phyloP scores from a whole-genome alignment of 78 protist genomes.

The Cyanophora paradoxa region DNA sequence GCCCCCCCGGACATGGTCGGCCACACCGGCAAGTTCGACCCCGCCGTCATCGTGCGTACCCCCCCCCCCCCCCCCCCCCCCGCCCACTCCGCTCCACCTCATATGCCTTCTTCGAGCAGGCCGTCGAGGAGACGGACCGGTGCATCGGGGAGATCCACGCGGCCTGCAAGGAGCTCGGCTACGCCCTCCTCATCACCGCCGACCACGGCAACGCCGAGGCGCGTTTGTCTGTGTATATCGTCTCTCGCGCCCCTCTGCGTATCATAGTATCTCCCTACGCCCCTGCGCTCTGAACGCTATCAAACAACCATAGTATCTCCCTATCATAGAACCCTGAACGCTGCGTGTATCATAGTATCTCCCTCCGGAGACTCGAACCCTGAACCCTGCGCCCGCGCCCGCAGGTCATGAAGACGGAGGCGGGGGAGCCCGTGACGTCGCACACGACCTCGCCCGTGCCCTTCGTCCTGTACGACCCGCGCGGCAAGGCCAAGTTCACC shows the following conservation, averaged over 20 bases:
- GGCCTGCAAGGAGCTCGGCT: slow-evolving; percentile 18
- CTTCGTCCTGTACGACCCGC: neutral
- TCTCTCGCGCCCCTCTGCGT: neutral
- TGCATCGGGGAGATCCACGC: slow-evolving; percentile 6
- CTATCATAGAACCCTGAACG: no score
- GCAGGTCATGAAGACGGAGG: neutral
- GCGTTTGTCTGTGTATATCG: neutral
- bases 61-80: no score
- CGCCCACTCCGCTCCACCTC: no score
- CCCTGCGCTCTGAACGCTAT: neutral
- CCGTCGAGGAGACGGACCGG: neutral
- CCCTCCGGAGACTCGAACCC: slow-evolving; percentile 10
- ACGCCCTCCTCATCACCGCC: slow-evolving; percentile 13
- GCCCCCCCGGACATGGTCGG: slow-evolving; percentile 43
- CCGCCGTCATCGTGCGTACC: no score
- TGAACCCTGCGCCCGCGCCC: no score
- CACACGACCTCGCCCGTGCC: slow-evolving; percentile 22
- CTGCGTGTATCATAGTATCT: neutral
- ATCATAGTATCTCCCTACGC: neutral
- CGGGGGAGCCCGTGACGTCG: slow-evolving; percentile 10
- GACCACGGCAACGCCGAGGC: slow-evolving; percentile 37
- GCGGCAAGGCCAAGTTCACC: neutral
- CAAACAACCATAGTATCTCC: no score
- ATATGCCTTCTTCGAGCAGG: no score
- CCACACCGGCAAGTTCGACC: slow-evolving; percentile 28